Percentiles rank a stretch among this genome's conserved stretches.
These are phyloP conservation scores for Gypsophila paniculata DNA, from an alignment of 179 eudicot species.

Conservation along the genomic window DNA sequence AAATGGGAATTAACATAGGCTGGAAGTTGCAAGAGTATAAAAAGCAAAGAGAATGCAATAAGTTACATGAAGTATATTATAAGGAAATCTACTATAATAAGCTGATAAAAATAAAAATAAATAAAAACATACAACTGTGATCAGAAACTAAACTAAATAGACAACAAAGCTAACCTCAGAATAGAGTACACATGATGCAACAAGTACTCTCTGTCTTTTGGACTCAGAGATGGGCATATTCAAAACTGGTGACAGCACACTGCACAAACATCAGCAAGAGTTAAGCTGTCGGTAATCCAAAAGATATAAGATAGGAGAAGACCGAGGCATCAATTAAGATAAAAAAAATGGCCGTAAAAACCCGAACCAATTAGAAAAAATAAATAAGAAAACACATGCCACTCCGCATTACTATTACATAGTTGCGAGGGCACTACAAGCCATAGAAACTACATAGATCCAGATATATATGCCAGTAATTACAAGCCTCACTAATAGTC, in stretches of 20 bases:
- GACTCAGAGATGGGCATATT: constrained; percentile 93
- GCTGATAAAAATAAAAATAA: constrained; percentile 6
- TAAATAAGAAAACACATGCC: too few relatives aligned
- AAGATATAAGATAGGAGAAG: background rate
- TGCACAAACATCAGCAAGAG: constrained; percentile 37
- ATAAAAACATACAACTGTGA: background rate
- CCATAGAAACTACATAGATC: constrained; percentile 6
- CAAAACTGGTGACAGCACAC: constrained; percentile 92
- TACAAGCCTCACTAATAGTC: background rate
- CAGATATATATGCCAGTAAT: background rate
- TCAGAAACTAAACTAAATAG: constrained; percentile 2
- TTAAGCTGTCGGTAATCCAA: constrained; percentile 15
- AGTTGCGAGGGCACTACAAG: background rate
- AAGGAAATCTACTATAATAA: background rate
- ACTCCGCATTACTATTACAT: background rate
- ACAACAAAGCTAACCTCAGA: constrained; percentile 67
- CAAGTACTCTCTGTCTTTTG: constrained; percentile 95
- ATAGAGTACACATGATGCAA: constrained; percentile 82
- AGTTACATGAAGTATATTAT: background rate
- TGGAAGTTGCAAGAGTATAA: constrained; percentile 1
- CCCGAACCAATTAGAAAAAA: background rate
- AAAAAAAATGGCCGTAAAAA: background rate
- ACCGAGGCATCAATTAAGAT: background rate
- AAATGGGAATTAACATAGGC: constrained; percentile 8
- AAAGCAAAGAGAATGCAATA: constrained; percentile 6